These are phyloP conservation scores for Fennellomyces sp. DNA, from an alignment of 371 early-diverging fungal genomes.

Conservation along the genomic window DNA sequence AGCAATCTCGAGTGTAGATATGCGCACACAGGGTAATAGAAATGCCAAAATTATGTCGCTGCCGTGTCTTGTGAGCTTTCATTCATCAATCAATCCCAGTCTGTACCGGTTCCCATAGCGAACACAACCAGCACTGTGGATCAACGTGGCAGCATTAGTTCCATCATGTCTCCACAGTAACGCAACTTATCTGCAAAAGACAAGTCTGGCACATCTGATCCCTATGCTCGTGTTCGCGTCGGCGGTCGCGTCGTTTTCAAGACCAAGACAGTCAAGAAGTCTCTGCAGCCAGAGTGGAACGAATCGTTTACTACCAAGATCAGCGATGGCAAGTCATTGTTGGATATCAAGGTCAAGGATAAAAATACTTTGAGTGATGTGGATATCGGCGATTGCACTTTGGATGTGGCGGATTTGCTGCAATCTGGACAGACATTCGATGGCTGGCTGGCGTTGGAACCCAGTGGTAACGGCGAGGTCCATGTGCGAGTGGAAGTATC, in stretches of 20 bases:
- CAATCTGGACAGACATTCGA: slow-evolving; percentile 40
- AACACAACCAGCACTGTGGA: slow-evolving; percentile 6
- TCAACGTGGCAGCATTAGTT: slow-evolving; percentile 7
- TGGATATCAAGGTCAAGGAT: slow-evolving; percentile 71
- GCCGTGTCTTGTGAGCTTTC: too few species aligned
- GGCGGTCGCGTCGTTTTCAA: slow-evolving; percentile 70
- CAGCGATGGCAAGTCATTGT: slow-evolving; percentile 27
- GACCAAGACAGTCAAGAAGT: slow-evolving; percentile 81
- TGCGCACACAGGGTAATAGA: too few species aligned
- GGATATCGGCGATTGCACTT: slow-evolving; percentile 63
- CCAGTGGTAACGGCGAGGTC: slow-evolving; percentile 47
- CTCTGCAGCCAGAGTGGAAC: slow-evolving; percentile 70
- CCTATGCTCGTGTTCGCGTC: slow-evolving; percentile 60
- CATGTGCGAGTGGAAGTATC: slow-evolving; percentile 34
- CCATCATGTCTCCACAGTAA: slow-evolving; percentile 2
- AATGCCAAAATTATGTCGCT: too few species aligned
- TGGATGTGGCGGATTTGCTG: slow-evolving; percentile 52
- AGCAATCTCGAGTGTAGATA: too few species aligned
- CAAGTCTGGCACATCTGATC: too few species aligned
- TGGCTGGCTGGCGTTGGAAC: slow-evolving; percentile 47
- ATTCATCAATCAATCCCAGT: neutral
- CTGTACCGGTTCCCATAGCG: slow-evolving; percentile 4
- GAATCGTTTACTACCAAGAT: slow-evolving; percentile 36
- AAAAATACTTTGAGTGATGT: slow-evolving; percentile 74
- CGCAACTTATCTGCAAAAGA: too few species aligned